These are phyloP conservation scores for Fusarium ramigenum DNA, from an alignment of 2,329 filamentous ascomycete genomes.

Conservation along the genomic window DNA sequence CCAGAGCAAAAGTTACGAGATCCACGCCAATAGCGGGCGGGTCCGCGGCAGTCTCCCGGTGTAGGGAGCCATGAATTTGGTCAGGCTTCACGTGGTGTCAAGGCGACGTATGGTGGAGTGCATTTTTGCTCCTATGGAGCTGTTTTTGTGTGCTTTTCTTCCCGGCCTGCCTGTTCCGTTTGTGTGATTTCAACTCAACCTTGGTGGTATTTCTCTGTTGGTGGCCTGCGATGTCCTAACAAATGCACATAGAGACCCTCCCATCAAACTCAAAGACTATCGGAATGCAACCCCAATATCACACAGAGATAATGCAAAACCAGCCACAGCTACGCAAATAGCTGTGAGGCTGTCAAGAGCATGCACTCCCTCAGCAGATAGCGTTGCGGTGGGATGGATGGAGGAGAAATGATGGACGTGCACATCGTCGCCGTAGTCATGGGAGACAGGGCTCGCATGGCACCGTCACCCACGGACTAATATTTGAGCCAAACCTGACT, in stretches of 20 bases:
- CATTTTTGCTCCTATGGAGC: slow-evolving; percentile 4
- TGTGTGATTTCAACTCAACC: neutral
- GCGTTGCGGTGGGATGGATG: neutral
- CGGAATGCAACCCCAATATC: slow-evolving; percentile 15
- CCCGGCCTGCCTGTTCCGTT: neutral
- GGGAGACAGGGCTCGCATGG: neutral
- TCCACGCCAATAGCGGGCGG: slow-evolving; percentile 37
- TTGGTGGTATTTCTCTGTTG: slow-evolving; percentile 6
- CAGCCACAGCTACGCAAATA: neutral
- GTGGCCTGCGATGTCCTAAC: neutral
- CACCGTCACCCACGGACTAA: neutral
- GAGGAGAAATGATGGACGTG: neutral
- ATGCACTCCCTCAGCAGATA: neutral
- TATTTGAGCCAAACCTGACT: neutral
- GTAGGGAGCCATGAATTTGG: slow-evolving; percentile 39
- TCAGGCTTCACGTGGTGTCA: slow-evolving; percentile 43
- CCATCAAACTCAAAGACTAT: neutral
- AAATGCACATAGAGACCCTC: neutral
- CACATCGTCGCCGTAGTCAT: slow-evolving; percentile 2
- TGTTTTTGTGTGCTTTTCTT: slow-evolving; percentile 1
- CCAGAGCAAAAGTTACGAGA: slow-evolving; percentile 15
- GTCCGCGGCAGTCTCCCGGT: slow-evolving; percentile 44
- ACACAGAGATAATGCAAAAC: neutral
- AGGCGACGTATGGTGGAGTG: slow-evolving; percentile 38
- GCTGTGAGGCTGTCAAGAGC: neutral